Evolutionary conservation across 139 green algal genomes (phyloP), one percentile per base, ranked within the genome.

Genomic region (Haematococcus sp.): DNA sequence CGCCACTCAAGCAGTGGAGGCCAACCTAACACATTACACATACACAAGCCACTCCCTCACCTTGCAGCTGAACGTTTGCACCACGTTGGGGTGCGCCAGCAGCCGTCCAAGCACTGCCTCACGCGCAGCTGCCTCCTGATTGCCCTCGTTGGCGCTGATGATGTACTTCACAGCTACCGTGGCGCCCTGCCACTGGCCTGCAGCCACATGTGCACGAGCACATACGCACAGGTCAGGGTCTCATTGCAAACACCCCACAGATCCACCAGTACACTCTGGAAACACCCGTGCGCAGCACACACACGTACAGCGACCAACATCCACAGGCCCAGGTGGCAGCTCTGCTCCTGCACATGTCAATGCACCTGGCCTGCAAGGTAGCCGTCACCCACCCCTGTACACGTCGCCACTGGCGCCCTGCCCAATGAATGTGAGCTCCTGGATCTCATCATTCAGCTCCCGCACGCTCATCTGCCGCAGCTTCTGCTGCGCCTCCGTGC

Each of bases 51-150:
- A 49, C 7, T 11, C 40, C 7, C 40, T 11, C 40, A 49, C 40
- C 40, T 65, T 65, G 58, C 58, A 65, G 58, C 58, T 65, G 58
- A 65, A 65, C 20, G 58, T 35, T 15, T 65, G 58, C 58, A 65
- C 58, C 58, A 65, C 58, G 58, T 65, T 65, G 3, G 58, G 58
- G 27, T 65, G 58, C 4, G 58, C 58, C 27, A 65, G 58, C 25
- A 65, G 15, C 11, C 58, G 25, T 17, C 58, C 58, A 4, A 65
- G 25, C 25, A 23, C 58, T 34, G 58, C 58, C 58, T 65, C 58
- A 4, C 28, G 25, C 20, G 58, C 28, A 4, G 58, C 58, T 4
- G 58, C 58, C 58, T 65, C 25, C 27, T 65, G 58, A 27, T n/a
- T 27, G n/a, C 28, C 58, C 11, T n/a, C 25, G 28, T n/a, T 43